Percentiles rank a stretch among this genome's conserved stretches.
Evolutionary conservation across 805 yeast genomes (phyloP).

Genomic region (Kodamaea kakaduensis): DNA sequence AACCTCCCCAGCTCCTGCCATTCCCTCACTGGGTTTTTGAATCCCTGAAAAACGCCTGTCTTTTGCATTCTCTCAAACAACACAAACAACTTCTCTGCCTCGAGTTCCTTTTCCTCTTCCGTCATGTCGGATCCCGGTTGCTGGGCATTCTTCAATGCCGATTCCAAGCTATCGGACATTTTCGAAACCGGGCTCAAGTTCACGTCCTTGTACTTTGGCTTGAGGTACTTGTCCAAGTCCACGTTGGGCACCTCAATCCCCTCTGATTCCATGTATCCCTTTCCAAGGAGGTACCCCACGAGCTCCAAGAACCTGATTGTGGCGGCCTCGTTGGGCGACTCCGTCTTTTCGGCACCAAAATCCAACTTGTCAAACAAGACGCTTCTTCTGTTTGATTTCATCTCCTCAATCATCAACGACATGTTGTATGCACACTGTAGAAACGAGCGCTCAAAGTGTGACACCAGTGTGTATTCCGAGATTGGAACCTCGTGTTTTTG

Average conservation of each 20-base stretch:
- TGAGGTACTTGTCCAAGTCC: slow-evolving; percentile 13
- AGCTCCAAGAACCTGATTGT: slow-evolving; percentile 15
- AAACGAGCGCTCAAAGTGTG: slow-evolving; percentile 7
- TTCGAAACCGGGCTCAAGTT: slow-evolving; percentile 2
- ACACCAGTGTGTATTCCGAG: slow-evolving; percentile 3
- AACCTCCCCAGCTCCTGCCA: slow-evolving; percentile 34
- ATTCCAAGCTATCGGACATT: slow-evolving; percentile 2
- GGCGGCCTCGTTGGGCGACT: slow-evolving; percentile 5
- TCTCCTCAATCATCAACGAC: slow-evolving; percentile 15
- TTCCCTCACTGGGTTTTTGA: slow-evolving; percentile 36
- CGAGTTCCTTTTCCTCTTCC: slow-evolving; percentile 40
- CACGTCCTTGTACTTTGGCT: slow-evolving; percentile 14
- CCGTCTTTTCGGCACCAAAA: no score
- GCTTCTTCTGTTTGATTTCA: no score
- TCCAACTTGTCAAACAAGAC: neutral
- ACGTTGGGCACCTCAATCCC: slow-evolving; percentile 14
- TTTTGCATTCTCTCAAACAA: slow-evolving; percentile 39
- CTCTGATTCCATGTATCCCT: slow-evolving; percentile 14
- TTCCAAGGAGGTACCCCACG: slow-evolving; percentile 19
- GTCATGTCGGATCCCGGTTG: slow-evolving; percentile 22
- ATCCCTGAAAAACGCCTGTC: slow-evolving; percentile 31
- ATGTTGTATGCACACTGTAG: slow-evolving; percentile 12
- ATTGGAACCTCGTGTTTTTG: slow-evolving; percentile 4
- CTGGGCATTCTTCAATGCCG: neutral
- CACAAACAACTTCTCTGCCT: slow-evolving; percentile 42